These are phyloP conservation scores for Fagopyrum esculentum DNA, from an alignment of 148 eudicot species.

Conservation along the genomic window DNA sequence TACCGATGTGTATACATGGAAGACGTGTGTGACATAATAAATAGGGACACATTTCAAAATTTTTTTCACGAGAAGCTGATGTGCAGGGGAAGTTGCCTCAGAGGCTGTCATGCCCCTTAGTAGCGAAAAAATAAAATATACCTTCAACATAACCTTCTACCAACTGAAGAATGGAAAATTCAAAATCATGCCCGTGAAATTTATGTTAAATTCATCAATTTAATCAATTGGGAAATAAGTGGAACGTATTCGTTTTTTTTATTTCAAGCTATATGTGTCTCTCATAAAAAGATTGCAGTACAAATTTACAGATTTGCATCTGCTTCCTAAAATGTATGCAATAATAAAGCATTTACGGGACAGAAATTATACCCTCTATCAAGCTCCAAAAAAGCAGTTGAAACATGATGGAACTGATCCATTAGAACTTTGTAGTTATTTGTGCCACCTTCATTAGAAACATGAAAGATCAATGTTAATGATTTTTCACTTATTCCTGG, in stretches of 20 bases:
- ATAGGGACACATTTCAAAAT: background rate
- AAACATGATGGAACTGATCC: conserved; percentile 92
- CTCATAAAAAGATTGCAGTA: background rate
- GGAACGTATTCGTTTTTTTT: too few relatives aligned
- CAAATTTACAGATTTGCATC: background rate
- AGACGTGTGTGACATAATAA: background rate
- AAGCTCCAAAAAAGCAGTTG: conserved; percentile 91
- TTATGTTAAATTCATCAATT: background rate
- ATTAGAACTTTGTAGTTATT: conserved; percentile 91
- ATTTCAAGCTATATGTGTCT: background rate
- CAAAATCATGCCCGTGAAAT: background rate
- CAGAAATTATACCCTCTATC: conserved; percentile 42
- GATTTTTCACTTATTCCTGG: conserved; percentile 9
- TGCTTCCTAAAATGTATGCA: background rate
- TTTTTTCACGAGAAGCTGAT: background rate
- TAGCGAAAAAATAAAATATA: background rate
- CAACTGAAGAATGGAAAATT: background rate
- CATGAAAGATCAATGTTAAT: conserved; percentile 12
- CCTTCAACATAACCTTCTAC: background rate
- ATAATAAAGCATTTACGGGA: background rate
- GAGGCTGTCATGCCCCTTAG: background rate
- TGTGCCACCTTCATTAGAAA: conserved; percentile 58
- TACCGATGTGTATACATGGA: background rate
- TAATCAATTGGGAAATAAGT: background rate
- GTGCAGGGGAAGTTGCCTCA: background rate